Conservation (phyloP, 106 monocot species). For the Cymbidium sinense region DNA sequence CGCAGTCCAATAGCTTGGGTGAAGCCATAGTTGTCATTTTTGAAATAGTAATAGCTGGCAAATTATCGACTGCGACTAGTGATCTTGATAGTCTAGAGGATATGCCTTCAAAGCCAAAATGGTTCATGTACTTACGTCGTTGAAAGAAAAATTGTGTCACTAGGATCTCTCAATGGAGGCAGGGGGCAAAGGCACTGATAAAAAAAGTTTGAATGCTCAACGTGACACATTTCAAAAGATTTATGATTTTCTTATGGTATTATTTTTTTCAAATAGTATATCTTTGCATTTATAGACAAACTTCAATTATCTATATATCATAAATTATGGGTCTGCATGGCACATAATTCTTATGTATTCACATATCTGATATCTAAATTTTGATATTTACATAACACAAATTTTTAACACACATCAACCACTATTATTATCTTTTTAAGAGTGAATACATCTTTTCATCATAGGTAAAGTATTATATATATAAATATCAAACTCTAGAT, state of each 20-base stretch:
- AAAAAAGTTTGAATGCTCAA: constrained; percentile 76
- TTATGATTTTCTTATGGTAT: constrained; percentile 61
- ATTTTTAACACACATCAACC: no score
- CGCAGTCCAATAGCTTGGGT: constrained; percentile 89
- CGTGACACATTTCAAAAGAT: constrained; percentile 75
- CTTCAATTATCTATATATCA: background rate
- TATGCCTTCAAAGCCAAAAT: constrained; percentile 32
- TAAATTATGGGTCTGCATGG: no score
- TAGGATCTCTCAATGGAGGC: constrained; percentile 68
- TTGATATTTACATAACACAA: no score
- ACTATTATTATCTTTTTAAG: no score
- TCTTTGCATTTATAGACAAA: background rate
- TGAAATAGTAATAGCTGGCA: constrained; percentile 55
- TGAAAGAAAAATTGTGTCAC: constrained; percentile 72
- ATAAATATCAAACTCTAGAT: no score
- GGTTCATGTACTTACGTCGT: constrained; percentile 39
- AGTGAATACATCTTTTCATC: no score
- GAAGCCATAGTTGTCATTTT: constrained; percentile 87
- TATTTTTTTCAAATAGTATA: background rate
- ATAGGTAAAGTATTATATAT: no score
- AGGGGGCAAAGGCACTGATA: constrained; percentile 78
- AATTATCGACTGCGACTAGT: constrained; percentile 30
- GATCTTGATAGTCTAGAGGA: constrained; percentile 14
- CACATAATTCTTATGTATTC: no score
- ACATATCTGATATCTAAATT: no score